Base-by-base conservation (phyloP, 2,329 filamentous ascomycete species). In the Helotiales sp. region DNA sequence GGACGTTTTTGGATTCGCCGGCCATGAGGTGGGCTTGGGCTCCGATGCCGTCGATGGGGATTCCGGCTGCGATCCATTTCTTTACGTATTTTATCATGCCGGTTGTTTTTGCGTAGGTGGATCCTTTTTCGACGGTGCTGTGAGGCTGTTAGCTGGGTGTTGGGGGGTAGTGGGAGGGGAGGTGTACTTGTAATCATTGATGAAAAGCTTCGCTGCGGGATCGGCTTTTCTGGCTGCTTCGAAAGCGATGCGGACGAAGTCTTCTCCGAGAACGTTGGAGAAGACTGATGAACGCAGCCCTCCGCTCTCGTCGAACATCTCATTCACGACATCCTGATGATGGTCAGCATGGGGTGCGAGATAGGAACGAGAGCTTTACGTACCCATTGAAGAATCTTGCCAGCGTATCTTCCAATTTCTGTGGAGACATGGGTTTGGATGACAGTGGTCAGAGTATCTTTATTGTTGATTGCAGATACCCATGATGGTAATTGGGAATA, bases 201-300 rank as follows among this genome's bases (percentile, higher is more conserved):
- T 89, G 76, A 89, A 92, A 36, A 91, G 78, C 73, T 87, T 87
- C 2, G 85, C 86, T 55, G 73, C 67, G 2, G 88, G 86, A 70
- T 91, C 88, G 13, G 85, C 87, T 8, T 78, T 77, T 52, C 82
- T 81, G 19, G 89, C 88, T 10, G 88, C 83, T 52, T 82, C 78
- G 75, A 91, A 91, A 33, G 88, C 88, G 66, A 89, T 87, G 22
- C 77, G 76, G 53, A 91, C 83, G 68, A 87, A 90, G 70, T 82
- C 81, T 74, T 90, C 86, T 44, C 88, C 87, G 4, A 91, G 79
- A 2, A 90, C 82, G 25, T 82, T 78, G 66, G 77, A 87, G 76
- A 89, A 91, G 65, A 89, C 84, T 9, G 78, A 82, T 29, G 74
- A 66, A 44, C 87, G 84, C 34, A 65, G 76, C 2, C 48, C 36